phyloP scores from a whole-genome alignment of 768 basidiomycete species.

The Punctularia strigosozonata region DNA sequence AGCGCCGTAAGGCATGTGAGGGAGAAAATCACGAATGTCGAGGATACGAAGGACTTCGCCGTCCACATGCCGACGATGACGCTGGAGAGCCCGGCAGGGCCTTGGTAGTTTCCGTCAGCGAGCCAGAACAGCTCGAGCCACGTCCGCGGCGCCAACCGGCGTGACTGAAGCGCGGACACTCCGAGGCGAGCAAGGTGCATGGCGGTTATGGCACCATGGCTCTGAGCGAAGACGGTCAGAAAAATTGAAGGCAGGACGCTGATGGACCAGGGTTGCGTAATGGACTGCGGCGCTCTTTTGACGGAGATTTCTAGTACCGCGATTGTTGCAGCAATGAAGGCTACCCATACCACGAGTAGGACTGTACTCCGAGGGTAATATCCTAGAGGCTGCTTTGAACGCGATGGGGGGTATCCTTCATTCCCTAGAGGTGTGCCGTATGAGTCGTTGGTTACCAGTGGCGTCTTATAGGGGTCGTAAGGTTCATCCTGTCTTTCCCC shows the following conservation, averaged over 20 bases:
- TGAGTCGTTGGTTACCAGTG: too few relatives aligned
- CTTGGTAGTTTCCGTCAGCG: slow-evolving; percentile 10
- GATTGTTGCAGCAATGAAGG: not conserved
- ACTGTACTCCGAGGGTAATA: too few relatives aligned
- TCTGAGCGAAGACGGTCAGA: not conserved
- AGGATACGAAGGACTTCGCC: slow-evolving; percentile 5
- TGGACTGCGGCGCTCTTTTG: not conserved
- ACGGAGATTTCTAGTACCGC: not conserved
- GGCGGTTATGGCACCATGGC: not conserved
- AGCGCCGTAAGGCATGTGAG: slow-evolving; percentile 9
- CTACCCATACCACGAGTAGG: not conserved
- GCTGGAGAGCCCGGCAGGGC: slow-evolving; percentile 8
- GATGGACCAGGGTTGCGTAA: not conserved
- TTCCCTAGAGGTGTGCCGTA: too few relatives aligned
- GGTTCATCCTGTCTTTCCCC: too few relatives aligned
- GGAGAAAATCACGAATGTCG: slow-evolving; percentile 9
- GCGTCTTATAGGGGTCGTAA: too few relatives aligned
- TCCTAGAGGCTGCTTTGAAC: too few relatives aligned
- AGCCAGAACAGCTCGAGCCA: slow-evolving; percentile 15
- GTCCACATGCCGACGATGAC: slow-evolving; percentile 4
- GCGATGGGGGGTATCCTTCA: too few relatives aligned
- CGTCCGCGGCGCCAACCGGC: slow-evolving; percentile 1
- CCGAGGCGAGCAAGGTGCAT: not conserved
- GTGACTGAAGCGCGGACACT: not conserved
- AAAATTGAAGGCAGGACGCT: not conserved